Percentiles rank a stretch among this genome's conserved stretches.
Evolutionary conservation across 1,284 basidiomycete species (phyloP).

Genomic region (Mycosarcoma maydis): DNA sequence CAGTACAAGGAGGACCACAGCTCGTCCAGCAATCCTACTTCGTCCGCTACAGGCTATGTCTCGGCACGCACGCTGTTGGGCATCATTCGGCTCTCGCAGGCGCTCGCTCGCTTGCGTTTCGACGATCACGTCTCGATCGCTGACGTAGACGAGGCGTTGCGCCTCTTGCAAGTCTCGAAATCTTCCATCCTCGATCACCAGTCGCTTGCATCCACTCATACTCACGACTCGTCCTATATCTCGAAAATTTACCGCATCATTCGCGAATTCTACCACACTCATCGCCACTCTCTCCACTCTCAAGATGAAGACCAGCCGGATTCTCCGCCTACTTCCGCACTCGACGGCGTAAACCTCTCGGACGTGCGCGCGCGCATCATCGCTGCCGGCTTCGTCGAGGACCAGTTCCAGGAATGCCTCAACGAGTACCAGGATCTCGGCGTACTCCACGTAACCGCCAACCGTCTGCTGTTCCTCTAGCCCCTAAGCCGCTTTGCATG

Average conservation of each 20-base stretch:
- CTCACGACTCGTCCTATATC: constrained; percentile 48
- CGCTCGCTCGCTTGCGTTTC: constrained; percentile 88
- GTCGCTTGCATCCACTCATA: constrained; percentile 5
- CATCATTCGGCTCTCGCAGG: constrained; percentile 91
- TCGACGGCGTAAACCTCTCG: constrained; percentile 6
- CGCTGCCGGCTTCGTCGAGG: constrained; percentile 44
- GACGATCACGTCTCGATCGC: constrained; percentile 80
- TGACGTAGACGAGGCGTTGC: constrained; percentile 96
- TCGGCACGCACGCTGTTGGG: constrained; percentile 96
- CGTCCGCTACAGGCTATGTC: constrained; percentile 73
- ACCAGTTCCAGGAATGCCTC: constrained; percentile 48
- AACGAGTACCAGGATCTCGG: constrained; percentile 44
- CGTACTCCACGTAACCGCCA: constrained; percentile 24
- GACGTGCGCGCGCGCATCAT: constrained; percentile 22
- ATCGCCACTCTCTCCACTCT: not conserved
- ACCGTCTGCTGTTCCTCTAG: constrained; percentile 24
- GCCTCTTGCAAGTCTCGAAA: constrained; percentile 96
- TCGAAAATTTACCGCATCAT: constrained; percentile 64
- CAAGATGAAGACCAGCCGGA: not conserved
- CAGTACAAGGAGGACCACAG: constrained; percentile 89
- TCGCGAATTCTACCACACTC: constrained; percentile 49
- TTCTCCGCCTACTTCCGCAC: not conserved
- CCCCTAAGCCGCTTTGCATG: not conserved
- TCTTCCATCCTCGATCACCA: constrained; percentile 73
- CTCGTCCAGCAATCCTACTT: constrained; percentile 75